Evolutionary conservation across 1,284 basidiomycete genomes (phyloP).

Genomic region (Ganoderma boninense): DNA sequence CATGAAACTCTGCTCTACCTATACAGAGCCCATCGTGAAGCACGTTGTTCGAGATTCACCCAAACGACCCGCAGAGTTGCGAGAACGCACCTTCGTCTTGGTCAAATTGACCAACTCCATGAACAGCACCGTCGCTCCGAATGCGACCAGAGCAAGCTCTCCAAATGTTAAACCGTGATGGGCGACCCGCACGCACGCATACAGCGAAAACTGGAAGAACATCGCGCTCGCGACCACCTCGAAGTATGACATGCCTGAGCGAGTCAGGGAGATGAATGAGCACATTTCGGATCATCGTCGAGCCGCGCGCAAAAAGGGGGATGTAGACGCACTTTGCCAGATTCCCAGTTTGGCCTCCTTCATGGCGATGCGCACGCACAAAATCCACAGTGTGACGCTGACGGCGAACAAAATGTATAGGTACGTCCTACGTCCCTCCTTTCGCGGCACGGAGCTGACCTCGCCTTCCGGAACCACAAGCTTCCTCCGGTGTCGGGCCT

Average conservation of each 20-base stretch:
- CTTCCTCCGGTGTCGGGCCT: slow-evolving; percentile 58
- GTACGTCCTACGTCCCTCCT: slow-evolving; percentile 66
- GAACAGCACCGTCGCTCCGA: slow-evolving; percentile 87
- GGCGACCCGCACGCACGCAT: slow-evolving; percentile 89
- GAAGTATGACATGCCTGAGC: slow-evolving; percentile 76
- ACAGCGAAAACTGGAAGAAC: slow-evolving; percentile 93
- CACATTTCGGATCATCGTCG: neutral
- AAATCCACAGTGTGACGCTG: slow-evolving; percentile 55
- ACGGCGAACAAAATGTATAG: slow-evolving; percentile 71
- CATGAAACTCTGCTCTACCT: neutral
- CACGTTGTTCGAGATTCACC: neutral
- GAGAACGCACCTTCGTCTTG: slow-evolving; percentile 70
- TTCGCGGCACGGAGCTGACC: slow-evolving; percentile 78
- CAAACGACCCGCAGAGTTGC: neutral
- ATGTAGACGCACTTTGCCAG: slow-evolving; percentile 68
- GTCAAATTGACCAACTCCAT: slow-evolving; percentile 90
- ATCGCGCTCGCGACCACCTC: slow-evolving; percentile 82
- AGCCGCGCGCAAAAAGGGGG: neutral
- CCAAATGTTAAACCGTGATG: slow-evolving; percentile 95
- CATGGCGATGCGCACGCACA: slow-evolving; percentile 59
- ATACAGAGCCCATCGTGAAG: slow-evolving; percentile 1
- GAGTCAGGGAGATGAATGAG: neutral
- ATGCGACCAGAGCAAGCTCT: slow-evolving; percentile 89
- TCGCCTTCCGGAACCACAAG: slow-evolving; percentile 64
- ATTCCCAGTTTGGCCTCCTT: slow-evolving; percentile 54